These are phyloP conservation scores for Collybiopsis luxurians DNA, from an alignment of 768 basidiomycete genomes.

Conservation along the genomic window DNA sequence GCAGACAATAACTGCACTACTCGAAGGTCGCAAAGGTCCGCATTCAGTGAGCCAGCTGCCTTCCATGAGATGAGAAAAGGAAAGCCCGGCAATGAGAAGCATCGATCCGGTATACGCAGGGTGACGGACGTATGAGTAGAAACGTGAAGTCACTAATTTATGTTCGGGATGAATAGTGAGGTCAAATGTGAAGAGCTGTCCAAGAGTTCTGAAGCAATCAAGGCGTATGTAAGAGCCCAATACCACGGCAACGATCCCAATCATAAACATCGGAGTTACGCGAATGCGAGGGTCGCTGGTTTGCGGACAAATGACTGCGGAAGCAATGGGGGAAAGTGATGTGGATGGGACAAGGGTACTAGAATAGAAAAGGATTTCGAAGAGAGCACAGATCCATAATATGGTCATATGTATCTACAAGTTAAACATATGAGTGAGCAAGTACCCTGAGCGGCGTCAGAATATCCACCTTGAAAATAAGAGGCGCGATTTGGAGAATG, in stretches of 20 bases:
- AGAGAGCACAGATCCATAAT: conserved; percentile 45
- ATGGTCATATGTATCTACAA: conserved; percentile 51
- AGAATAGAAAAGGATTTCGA: conserved; percentile 48
- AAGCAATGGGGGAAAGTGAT: conserved; percentile 31
- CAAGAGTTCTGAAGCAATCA: conserved; percentile 52
- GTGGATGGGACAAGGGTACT: conserved; percentile 24
- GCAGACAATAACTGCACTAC: conserved; percentile 24
- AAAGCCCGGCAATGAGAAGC: conserved; percentile 43
- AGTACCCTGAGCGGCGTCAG: no score
- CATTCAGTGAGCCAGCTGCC: conserved; percentile 44
- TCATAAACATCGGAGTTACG: conserved; percentile 41
- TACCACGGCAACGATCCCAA: conserved; percentile 40
- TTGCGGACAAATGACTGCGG: conserved; percentile 28
- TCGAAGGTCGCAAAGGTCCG: conserved; percentile 23
- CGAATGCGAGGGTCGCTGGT: conserved; percentile 23
- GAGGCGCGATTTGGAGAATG: conserved; percentile 53
- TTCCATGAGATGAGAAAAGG: conserved; percentile 41
- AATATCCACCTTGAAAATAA: conserved; percentile 58
- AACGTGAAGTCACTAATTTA: conserved; percentile 47
- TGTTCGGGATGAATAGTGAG: conserved; percentile 53
- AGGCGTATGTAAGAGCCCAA: conserved; percentile 48
- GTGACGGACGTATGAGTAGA: conserved; percentile 52
- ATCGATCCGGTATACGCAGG: conserved; percentile 56
- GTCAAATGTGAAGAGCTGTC: conserved; percentile 56
- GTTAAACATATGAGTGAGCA: no score